Base-by-base conservation (phyloP, 2,329 filamentous ascomycete species). In the Leptographium radiaticola region DNA sequence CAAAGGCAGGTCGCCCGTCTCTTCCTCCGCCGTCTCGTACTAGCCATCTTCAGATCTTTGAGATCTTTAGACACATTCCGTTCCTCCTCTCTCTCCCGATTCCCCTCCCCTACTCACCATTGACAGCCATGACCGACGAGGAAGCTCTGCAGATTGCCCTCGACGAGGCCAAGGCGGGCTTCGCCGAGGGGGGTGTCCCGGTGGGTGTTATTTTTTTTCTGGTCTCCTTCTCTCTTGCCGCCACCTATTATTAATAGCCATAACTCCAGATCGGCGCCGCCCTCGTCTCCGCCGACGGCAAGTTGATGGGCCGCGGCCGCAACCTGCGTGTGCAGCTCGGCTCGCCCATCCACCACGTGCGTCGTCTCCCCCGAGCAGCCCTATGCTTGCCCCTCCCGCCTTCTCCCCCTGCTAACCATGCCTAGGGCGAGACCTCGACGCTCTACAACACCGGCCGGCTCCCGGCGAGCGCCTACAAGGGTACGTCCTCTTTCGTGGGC, bases 261-360 rank as follows among this genome's bases (percentile, higher is more conserved):
- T 45, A 43, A 20, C 13, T 40, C 8, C 57, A 75, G 73, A 77
- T 78, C 53, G 75, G 75, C 43, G 75, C 75, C 16, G 74, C 71
- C 18, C 72, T 90, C 31, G 76, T 89, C n/a, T 77, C 79, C 42
- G 76, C 76, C 54, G 78, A 87, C 60, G 86, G 86, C 57, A 81
- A 75, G 58, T 78, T 89, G 43, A 72, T 89, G 6, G 86, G 86
- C 18, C 73, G 77, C 55, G 86, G 86, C 12, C 86, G 86, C 65
- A 90, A 90, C 62, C 81, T 85, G 81, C 75, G 86, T 54, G 78
- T 88, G 18, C 86, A 90, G 67, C 83, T 82, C 54, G 77, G 77
- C 53, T 86, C 82, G 63, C 74, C 84, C 4, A 86, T 83, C 40
- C 75, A 89, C 60, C 86, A 89, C 70, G 84, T 87, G 63, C 63